These are phyloP conservation scores for Panicum hallii DNA, from an alignment of 202 grass and related monocot genomes.

Conservation along the genomic window DNA sequence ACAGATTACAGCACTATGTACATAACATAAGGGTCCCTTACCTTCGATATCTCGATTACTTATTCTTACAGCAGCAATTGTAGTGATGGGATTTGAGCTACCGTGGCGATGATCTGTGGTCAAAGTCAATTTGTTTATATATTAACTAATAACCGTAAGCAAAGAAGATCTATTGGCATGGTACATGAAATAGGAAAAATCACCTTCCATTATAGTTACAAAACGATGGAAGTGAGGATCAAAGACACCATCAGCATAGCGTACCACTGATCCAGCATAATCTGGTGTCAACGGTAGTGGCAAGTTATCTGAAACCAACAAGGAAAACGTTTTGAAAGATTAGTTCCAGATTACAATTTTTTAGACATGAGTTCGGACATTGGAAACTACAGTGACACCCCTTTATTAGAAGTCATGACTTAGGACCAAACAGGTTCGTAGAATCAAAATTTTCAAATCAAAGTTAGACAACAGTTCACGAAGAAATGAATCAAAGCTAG, in stretches of 20 bases:
- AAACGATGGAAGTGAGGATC: slow-evolving; percentile 83
- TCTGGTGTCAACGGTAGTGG: slow-evolving; percentile 78
- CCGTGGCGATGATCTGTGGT: slow-evolving; percentile 68
- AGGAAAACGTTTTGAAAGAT: neutral
- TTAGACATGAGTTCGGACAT: neutral
- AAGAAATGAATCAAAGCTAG: neutral
- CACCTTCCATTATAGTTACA: slow-evolving; percentile 94
- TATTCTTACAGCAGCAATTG: slow-evolving; percentile 61
- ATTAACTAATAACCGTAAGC: slow-evolving; percentile 10
- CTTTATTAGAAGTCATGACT: neutral
- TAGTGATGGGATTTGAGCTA: slow-evolving; percentile 70
- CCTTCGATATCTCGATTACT: slow-evolving; percentile 52
- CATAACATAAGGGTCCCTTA: slow-evolving; percentile 42
- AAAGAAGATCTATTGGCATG: slow-evolving; percentile 17
- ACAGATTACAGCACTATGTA: neutral
- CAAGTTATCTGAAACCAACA: slow-evolving; percentile 59
- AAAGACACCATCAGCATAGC: slow-evolving; percentile 87
- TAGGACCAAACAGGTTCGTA: neutral
- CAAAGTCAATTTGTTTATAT: slow-evolving; percentile 1
- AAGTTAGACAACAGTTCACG: neutral
- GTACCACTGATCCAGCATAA: slow-evolving; percentile 62
- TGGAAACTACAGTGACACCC: neutral
- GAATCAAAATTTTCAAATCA: slow-evolving; percentile 4
- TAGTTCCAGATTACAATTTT: neutral
- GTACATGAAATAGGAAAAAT: slow-evolving; percentile 11